A percentile compares a stretch with the other conserved stretches of the same genome.
Conservation (phyloP, 495 filamentous ascomycete species). For the Hypomontagnella monticulosa region DNA sequence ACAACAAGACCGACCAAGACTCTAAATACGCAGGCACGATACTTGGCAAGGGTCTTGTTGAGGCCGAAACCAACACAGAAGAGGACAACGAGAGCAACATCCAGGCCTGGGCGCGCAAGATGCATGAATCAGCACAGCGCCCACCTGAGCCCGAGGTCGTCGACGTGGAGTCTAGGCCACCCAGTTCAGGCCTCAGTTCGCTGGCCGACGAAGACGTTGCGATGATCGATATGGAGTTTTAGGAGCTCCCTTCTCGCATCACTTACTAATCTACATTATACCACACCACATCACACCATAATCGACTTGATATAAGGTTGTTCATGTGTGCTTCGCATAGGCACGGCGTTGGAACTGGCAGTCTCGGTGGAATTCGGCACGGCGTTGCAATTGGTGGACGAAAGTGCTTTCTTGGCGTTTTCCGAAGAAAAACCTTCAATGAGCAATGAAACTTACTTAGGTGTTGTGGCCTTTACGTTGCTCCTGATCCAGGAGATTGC, state of each 20-base stretch:
- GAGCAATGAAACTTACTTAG: no score
- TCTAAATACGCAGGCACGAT: constrained; percentile 82
- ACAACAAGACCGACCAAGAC: constrained; percentile 82
- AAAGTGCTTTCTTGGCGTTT: no score
- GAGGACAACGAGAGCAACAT: constrained; percentile 74
- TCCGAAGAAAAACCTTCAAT: no score
- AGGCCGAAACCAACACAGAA: constrained; percentile 73
- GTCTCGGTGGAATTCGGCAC: background rate
- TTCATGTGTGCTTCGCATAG: constrained; percentile 13
- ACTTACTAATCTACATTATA: background rate
- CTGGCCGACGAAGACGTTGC: constrained; percentile 57
- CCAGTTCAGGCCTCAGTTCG: constrained; percentile 63
- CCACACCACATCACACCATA: background rate
- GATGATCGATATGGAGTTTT: constrained; percentile 51
- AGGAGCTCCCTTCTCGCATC: no score
- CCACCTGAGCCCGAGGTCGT: constrained; percentile 28
- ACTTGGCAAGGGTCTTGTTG: constrained; percentile 74
- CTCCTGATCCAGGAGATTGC: no score
- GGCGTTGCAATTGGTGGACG: background rate
- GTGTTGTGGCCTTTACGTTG: no score
- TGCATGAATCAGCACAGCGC: constrained; percentile 38
- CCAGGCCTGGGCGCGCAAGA: constrained; percentile 66
- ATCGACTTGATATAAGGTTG: background rate
- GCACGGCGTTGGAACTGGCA: constrained; percentile 10
- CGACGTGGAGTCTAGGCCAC: constrained; percentile 52